Evolutionary conservation across 345 rosid species (phyloP).

Genomic region (Turnera subulata): DNA sequence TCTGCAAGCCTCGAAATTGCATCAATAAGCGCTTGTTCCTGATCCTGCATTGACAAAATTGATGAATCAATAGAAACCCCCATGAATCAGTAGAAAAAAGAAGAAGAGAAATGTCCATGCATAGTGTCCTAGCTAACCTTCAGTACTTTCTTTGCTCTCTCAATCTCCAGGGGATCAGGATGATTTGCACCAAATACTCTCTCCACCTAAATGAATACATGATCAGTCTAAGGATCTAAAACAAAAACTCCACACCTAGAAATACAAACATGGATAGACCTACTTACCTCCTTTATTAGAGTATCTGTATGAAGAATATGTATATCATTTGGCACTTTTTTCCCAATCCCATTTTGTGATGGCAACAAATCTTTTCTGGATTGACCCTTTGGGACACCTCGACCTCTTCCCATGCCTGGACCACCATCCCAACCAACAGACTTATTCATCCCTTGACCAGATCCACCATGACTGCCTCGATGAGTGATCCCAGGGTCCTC

Average conservation of each 20-base stretch:
- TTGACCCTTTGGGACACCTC: conserved; percentile 45
- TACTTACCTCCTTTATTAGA: conserved; percentile 62
- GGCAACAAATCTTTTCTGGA: conserved; percentile 66
- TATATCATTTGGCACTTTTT: conserved; percentile 53
- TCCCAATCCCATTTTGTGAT: conserved; percentile 72
- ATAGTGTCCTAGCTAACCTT: conserved; percentile 44
- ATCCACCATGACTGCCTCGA: conserved; percentile 42
- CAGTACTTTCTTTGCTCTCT: conserved; percentile 70
- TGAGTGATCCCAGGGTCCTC: conserved; percentile 57
- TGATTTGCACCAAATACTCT: conserved; percentile 59
- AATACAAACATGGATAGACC: conserved; percentile 12
- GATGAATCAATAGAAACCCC: background rate
- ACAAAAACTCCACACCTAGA: conserved; percentile 1
- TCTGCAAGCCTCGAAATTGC: conserved; percentile 72
- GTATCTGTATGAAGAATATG: conserved; percentile 70
- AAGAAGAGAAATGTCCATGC: conserved; percentile 5
- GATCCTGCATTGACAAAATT: conserved; percentile 48
- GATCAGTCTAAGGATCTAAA: background rate
- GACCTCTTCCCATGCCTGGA: conserved; percentile 56
- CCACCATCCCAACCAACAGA: conserved; percentile 41
- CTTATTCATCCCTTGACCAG: conserved; percentile 48
- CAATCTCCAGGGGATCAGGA: conserved; percentile 75
- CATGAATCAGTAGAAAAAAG: background rate
- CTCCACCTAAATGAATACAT: conserved; percentile 55
- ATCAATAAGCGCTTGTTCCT: conserved; percentile 66